Conservation (phyloP, 176 grass and related monocot genomes). For the Hsuehochloa calcarea region DNA sequence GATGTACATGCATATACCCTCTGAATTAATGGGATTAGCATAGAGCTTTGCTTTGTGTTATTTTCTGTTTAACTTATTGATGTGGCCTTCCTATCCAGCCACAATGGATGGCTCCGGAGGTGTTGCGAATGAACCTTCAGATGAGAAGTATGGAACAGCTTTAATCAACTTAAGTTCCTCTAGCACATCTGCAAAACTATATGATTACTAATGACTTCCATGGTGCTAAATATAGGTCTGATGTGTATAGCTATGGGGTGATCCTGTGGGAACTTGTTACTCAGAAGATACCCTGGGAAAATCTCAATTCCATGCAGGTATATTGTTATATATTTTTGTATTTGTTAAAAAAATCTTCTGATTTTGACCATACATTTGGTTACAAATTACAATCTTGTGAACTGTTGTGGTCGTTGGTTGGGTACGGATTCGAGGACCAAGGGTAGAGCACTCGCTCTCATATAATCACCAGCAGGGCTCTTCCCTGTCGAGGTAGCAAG, state of each 20-base stretch:
- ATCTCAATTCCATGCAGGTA: constrained; percentile 98
- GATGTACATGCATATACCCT: not conserved
- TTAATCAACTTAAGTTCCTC: constrained; percentile 12
- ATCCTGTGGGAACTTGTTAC: constrained; percentile 98
- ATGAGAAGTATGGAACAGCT: constrained; percentile 69
- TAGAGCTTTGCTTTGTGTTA: constrained; percentile 14
- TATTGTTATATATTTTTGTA: constrained; percentile 2
- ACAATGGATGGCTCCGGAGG: constrained; percentile 99
- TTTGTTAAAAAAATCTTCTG: not conserved
- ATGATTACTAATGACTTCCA: constrained; percentile 34
- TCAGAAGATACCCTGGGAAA: constrained; percentile 97
- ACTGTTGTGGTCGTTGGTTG: no score
- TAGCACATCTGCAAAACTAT: not conserved
- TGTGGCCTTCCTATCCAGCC: constrained; percentile 45
- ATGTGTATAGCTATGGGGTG: constrained; percentile 97
- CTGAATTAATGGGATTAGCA: not conserved
- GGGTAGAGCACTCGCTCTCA: no score
- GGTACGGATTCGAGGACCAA: no score
- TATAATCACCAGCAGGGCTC: no score
- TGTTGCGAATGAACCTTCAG: constrained; percentile 94
- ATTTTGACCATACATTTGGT: not conserved
- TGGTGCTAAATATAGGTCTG: constrained; percentile 66
- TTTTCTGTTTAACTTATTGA: constrained; percentile 37
- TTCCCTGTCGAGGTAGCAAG: no score
- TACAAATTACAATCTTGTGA: constrained; percentile 3